Evolutionary conservation across 495 filamentous ascomycete genomes (phyloP), one percentile per base, ranked within the genome.

Genomic region (Copromyces sp.): DNA sequence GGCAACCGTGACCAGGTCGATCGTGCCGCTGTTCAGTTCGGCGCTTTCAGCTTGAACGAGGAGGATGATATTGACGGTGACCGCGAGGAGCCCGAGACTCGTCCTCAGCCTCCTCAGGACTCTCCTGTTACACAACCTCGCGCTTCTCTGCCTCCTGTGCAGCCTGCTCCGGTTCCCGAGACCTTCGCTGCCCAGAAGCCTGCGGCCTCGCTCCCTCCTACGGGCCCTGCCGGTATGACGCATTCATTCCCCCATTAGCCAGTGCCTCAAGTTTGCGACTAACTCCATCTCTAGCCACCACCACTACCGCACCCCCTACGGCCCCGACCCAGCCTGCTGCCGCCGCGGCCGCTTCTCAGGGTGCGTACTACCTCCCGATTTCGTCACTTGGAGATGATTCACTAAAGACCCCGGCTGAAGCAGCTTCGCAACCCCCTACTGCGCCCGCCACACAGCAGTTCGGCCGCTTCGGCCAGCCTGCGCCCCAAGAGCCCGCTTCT

Each of bases 21-120:
- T 79, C 90, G 93, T 70, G 88, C 94, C 68, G 91, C 94, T n/a
- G 93, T 99, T 53, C 96, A 98, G 79, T 99, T 99, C 81, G 95
- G 95, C 69, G 96, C 93, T 78, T 93, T 99, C 87, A 95, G 92
- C 72, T 80, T 98, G 77, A 95, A 94, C 79, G 95, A 91, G 71
- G 79, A 86, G 14, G 87, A 91, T 70, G 86, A 89, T 61, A 92
- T 97, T 73, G 95, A 98, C 78, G 93, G 93, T 75, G 94, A 98
- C 77, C 88, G 94, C 53, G 95, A 99, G 81, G 94, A 98, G 77
- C 89, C 94, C 42, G 96, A 98, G 83, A 98, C 95, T 73, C 90
- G 95, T 75, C 90, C 94, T 77, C 95, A 98, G 78, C 95, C 95
- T 72, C 95, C 95, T 45, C 92, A 95, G 75, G 93, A 96, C 78